Conservation (phyloP, 257 asterid species). For the Linaria vulgaris region DNA sequence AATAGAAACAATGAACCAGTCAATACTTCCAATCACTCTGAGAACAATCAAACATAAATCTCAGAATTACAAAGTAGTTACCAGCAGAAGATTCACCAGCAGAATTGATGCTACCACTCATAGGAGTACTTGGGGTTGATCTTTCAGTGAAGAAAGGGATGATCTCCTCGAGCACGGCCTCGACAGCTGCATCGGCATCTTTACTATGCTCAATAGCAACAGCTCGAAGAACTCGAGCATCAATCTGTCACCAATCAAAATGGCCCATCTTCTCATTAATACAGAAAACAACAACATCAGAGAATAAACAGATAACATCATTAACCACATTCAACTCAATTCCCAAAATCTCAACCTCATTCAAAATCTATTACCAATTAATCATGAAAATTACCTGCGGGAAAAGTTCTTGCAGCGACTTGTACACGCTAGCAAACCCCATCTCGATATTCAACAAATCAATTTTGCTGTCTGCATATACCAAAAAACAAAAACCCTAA, state of each 20-base stretch:
- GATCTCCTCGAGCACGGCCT: slow-evolving; percentile 63
- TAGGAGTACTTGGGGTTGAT: slow-evolving; percentile 31
- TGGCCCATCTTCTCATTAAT: background rate
- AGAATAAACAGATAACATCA: background rate
- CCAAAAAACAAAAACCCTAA: slow-evolving; percentile 4
- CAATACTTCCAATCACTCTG: too few species aligned
- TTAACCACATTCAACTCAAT: background rate
- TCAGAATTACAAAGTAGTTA: slow-evolving; percentile 14
- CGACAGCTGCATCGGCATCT: slow-evolving; percentile 68
- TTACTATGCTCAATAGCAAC: slow-evolving; percentile 78
- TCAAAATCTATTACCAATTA: background rate
- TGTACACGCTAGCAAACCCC: slow-evolving; percentile 33
- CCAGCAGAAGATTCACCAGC: slow-evolving; percentile 38
- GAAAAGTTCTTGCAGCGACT: slow-evolving; percentile 35
- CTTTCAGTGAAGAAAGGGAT: slow-evolving; percentile 55
- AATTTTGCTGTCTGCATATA: slow-evolving; percentile 20
- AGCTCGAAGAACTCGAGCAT: slow-evolving; percentile 69
- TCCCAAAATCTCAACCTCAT: background rate
- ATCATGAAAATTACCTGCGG: slow-evolving; percentile 43
- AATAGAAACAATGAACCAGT: too few species aligned
- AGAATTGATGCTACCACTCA: slow-evolving; percentile 9
- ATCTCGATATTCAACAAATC: slow-evolving; percentile 25
- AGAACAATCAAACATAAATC: too few species aligned
- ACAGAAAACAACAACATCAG: background rate
- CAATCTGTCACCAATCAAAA: slow-evolving; percentile 49